Percentiles rank a stretch among this genome's conserved stretches.
Conservation (phyloP, 2,329 filamentous ascomycete genomes). For the Aspergillus floridensis region DNA sequence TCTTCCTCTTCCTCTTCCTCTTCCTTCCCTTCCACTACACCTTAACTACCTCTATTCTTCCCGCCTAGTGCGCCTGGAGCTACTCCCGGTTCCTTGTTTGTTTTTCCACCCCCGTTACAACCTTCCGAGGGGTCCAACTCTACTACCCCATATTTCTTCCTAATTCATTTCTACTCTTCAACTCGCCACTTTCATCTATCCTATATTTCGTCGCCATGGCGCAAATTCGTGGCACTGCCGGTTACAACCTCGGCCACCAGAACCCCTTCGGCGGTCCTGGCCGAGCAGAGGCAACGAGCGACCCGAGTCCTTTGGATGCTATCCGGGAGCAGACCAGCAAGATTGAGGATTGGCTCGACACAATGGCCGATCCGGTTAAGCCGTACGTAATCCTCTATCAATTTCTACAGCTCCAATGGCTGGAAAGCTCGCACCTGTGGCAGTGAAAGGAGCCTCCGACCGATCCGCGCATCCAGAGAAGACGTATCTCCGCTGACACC, state of each 20-base stretch:
- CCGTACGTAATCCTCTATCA: slow-evolving; percentile 63
- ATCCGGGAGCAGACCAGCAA: slow-evolving; percentile 96
- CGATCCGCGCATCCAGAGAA: neutral
- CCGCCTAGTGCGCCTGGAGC: neutral
- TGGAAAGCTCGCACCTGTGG: neutral
- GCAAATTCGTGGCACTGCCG: slow-evolving; percentile 65
- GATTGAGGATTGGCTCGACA: slow-evolving; percentile 92
- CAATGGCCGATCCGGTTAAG: slow-evolving; percentile 83
- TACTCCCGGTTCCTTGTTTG: slow-evolving; percentile 2
- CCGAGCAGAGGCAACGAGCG: slow-evolving; percentile 59
- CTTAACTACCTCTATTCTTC: neutral
- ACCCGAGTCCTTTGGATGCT: slow-evolving; percentile 77
- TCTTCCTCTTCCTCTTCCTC: neutral
- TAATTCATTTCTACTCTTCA: slow-evolving; percentile 5
- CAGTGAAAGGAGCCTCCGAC: neutral
- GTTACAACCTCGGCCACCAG: slow-evolving; percentile 77
- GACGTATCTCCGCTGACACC: slow-evolving; percentile 26
- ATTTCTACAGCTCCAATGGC: neutral
- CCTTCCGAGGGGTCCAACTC: neutral
- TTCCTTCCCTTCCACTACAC: neutral
- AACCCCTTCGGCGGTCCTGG: slow-evolving; percentile 66
- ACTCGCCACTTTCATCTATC: neutral
- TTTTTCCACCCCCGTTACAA: neutral
- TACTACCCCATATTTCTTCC: slow-evolving; percentile 3
- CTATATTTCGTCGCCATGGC: slow-evolving; percentile 38